A percentile compares a stretch with the other conserved stretches of the same genome.
Evolutionary conservation across 768 basidiomycete species (phyloP).

Genomic region (Tricholoma flavovirens): DNA sequence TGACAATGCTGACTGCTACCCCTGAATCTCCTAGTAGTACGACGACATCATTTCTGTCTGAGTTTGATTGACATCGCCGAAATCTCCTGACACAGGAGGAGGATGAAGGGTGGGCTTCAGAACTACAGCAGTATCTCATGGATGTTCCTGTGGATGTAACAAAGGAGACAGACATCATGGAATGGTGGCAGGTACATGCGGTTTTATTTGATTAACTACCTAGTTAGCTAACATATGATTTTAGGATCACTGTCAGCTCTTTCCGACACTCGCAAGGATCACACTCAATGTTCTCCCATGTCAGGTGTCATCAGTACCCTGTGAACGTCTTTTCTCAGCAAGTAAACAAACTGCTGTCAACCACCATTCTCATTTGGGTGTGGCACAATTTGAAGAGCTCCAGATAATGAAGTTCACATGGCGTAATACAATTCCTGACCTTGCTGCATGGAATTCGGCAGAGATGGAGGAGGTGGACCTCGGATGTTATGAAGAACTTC

Average conservation of each 20-base stretch:
- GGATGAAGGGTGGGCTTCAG: conserved; percentile 1
- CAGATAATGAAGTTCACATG: conserved; percentile 1
- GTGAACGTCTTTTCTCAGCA: conserved; percentile 14
- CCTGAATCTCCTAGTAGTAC: conserved; percentile 3
- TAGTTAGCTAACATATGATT: not conserved
- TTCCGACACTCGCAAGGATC: conserved; percentile 8
- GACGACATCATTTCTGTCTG: not conserved
- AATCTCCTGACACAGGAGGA: not conserved
- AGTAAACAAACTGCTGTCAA: not conserved
- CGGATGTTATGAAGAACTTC: conserved; percentile 2
- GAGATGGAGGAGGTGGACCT: conserved; percentile 4
- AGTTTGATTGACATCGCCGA: not conserved
- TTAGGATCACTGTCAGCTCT: conserved; percentile 1
- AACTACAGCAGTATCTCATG: not conserved
- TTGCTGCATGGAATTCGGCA: conserved; percentile 44
- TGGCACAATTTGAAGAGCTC: not conserved
- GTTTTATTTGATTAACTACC: not conserved
- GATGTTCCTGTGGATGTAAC: not conserved
- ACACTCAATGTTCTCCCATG: conserved; percentile 5
- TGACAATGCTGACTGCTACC: conserved; percentile 10
- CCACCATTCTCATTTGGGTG: not conserved
- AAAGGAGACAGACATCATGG: not conserved
- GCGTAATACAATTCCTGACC: not conserved
- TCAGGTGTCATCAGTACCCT: conserved; percentile 17
- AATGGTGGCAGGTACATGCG: not conserved